Conservation (phyloP, 2,329 filamentous ascomycete genomes). For the Epichloe hybrida region DNA sequence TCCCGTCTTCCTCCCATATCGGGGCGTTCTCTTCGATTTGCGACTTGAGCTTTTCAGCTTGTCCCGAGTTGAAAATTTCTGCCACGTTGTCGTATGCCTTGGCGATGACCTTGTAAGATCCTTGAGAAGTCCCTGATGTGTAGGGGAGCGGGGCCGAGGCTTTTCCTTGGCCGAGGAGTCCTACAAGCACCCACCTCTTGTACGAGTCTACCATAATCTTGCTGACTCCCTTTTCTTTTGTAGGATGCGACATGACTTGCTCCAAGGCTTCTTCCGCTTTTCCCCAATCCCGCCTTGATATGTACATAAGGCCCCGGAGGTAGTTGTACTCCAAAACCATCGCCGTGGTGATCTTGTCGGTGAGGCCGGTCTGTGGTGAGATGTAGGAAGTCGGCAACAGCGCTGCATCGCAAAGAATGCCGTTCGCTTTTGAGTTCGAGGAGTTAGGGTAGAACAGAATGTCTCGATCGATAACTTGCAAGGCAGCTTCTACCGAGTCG, state of each 20-base stretch:
- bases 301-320: constrained; percentile 50
- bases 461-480: constrained; percentile 49
- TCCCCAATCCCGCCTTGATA: constrained; percentile 46
- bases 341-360: constrained; percentile 34
- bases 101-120: constrained; percentile 42
- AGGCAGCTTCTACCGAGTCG: constrained; percentile 36
- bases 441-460: constrained; percentile 52
- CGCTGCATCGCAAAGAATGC: constrained; percentile 30
- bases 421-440: constrained; percentile 20
- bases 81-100: constrained; percentile 61
- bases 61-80: constrained; percentile 46
- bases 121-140: constrained; percentile 37
- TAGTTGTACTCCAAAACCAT: constrained; percentile 56
- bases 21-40: constrained; percentile 45
- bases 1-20: constrained; percentile 60
- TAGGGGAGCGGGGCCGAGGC: constrained; percentile 41
- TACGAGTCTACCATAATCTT: constrained; percentile 79
- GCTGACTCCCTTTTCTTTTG: constrained; percentile 47
- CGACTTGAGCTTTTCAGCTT: constrained; percentile 43
- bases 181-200: constrained; percentile 78
- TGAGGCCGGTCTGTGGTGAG: constrained; percentile 42
- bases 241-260: constrained; percentile 53
- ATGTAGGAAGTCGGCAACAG: constrained; percentile 44
- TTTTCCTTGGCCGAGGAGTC: constrained; percentile 58
- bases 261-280: constrained; percentile 49